Evolutionary conservation across 805 yeast genomes (phyloP).

Genomic region (Deakozyma indianensis): DNA sequence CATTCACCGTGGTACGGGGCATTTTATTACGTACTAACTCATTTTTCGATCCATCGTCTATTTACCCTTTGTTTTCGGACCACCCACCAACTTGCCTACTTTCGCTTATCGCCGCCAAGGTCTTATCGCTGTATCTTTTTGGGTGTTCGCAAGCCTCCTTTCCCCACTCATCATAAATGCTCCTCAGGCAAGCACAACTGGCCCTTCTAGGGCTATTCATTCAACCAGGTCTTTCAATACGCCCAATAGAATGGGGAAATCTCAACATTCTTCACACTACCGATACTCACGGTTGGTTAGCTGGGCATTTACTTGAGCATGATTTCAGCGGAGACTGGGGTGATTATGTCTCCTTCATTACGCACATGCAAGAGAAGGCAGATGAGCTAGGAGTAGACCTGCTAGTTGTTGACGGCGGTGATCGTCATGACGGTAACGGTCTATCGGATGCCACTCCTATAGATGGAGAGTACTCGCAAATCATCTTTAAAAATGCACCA

Average conservation of each 20-base stretch:
- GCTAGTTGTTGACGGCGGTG: slow-evolving; percentile 72
- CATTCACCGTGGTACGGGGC: too few relatives aligned
- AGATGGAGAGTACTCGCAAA: slow-evolving; percentile 47
- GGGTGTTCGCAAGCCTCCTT: too few relatives aligned
- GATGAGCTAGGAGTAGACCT: slow-evolving; percentile 39
- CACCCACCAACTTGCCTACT: too few relatives aligned
- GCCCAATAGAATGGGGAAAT: slow-evolving; percentile 54
- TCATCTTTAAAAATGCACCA: slow-evolving; percentile 44
- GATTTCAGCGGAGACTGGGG: slow-evolving; percentile 66
- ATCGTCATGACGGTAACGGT: slow-evolving; percentile 89
- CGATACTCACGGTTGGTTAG: slow-evolving; percentile 92
- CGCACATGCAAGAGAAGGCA: slow-evolving; percentile 34
- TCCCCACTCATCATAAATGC: too few relatives aligned
- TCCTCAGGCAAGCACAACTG: too few relatives aligned
- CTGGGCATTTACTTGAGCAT: slow-evolving; percentile 73
- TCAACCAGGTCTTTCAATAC: too few relatives aligned
- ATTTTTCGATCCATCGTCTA: too few relatives aligned
- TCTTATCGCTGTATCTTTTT: too few relatives aligned
- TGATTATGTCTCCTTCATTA: slow-evolving; percentile 61
- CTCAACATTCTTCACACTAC: slow-evolving; percentile 86
- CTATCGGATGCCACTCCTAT: slow-evolving; percentile 54
- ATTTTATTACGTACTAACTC: too few relatives aligned
- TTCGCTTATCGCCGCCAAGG: too few relatives aligned
- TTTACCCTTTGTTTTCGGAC: too few relatives aligned
- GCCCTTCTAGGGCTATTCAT: too few relatives aligned